Conservation (phyloP, 345 rosid species). For the Cochlearia excelsa region DNA sequence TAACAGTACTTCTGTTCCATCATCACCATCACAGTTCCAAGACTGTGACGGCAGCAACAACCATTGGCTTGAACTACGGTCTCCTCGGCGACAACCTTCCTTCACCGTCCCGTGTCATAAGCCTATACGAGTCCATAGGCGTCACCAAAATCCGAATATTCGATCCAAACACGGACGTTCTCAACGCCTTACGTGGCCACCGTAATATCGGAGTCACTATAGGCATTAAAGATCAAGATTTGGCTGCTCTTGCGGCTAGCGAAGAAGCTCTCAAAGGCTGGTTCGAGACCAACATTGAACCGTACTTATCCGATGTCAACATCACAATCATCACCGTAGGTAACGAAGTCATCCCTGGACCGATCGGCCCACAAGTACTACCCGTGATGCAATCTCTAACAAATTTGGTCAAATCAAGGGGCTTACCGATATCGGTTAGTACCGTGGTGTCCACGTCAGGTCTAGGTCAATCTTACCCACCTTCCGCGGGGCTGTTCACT, state of each 20-base stretch:
- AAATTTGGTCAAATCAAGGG: conserved; percentile 10
- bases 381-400: conserved; percentile 33
- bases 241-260: conserved; percentile 26
- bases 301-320: conserved; percentile 29
- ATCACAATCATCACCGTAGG: conserved; percentile 37
- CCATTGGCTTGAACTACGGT: conserved; percentile 43
- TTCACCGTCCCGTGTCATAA: conserved; percentile 33
- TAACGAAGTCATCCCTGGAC: conserved; percentile 44
- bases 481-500: conserved; percentile 34
- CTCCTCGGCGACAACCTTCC: conserved; percentile 49
- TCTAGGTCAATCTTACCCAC: conserved; percentile 42
- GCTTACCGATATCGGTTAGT: conserved; percentile 25
- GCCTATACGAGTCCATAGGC: conserved; percentile 32
- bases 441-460: conserved; percentile 15
- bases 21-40: not conserved
- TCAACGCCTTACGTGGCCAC: conserved; percentile 36
- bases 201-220: conserved; percentile 23
- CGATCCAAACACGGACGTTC: conserved; percentile 32
- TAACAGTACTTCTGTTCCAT: not conserved
- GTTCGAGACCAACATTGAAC: conserved; percentile 29
- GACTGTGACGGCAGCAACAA: not conserved
- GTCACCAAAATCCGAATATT: conserved; percentile 34
- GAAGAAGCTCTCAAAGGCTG: conserved; percentile 26
- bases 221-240: conserved; percentile 37
- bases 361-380: conserved; percentile 6